Evolutionary conservation across 2,329 filamentous ascomycete species (phyloP), one percentile per base, ranked within the genome.

Genomic region (Furcasterigmium furcatum): DNA sequence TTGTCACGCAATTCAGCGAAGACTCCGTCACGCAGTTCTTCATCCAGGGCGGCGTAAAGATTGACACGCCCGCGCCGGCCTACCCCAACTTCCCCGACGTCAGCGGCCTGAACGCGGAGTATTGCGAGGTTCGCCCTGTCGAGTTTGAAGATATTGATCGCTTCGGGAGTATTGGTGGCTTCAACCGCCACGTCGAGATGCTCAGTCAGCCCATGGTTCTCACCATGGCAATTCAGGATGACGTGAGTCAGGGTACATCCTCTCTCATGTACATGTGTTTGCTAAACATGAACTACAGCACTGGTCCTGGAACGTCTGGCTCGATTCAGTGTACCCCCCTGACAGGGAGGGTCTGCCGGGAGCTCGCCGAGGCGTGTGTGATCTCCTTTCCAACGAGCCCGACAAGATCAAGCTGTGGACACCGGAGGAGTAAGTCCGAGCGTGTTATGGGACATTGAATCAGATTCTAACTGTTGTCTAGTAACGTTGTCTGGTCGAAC

Each of bases 1-100:
- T 86, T 4, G 76, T 85, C 34, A 85, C 80, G 4, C 80, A 81
- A 52, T 85, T 85, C 41, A 47, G 52, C 24, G 56, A 49, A n/a
- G 62, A 62, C 34, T 68, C 76, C 52, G 78, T 85, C 62, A 72
- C 72, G 51, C 78, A 81, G 54, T 73, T 80, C 63, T 85, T 84
- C 59, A 69, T 84, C 38, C 82, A 86, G 63, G 64, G 76, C 62
- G 79, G 77, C 52, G 66, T 70, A 41, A 70, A 77, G 43, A 78
- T 82, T 52, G 66, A 76, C 48, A 63, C 64, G 46, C 60, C 61
- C 22, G 73, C 40, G 68, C 25, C 36, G 3, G 24, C 30, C 4
- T 10, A 16, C 0, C 18, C 42, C 1, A 36, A 27, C n/a, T 29
- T 50, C 3, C n/a, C 45, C 3, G 19, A 41, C 10, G 9, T 19